phyloP scores from a whole-genome alignment of 305 asterid genomes.

The Solanum chacoense region DNA sequence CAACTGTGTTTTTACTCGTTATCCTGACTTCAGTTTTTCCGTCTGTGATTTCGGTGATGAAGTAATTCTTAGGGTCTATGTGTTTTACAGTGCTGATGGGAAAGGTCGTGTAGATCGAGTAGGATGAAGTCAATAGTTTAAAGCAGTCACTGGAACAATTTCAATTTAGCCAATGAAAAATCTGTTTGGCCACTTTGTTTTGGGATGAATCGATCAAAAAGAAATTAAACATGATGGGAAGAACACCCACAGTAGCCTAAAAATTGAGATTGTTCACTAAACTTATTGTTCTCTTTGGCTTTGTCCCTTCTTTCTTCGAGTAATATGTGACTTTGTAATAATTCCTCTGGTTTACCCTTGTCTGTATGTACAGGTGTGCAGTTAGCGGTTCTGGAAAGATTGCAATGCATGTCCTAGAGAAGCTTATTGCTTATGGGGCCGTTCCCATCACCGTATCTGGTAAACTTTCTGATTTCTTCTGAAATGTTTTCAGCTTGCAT shows the following conservation, averaged over 20 bases:
- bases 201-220: not conserved
- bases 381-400: constrained; percentile 99
- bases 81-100: not conserved
- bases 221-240: not conserved
- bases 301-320: not conserved
- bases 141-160: not conserved
- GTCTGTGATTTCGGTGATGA: not conserved
- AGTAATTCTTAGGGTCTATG: not conserved
- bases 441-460: constrained; percentile 92
- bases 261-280: not conserved
- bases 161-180: not conserved
- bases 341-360: constrained; percentile 4
- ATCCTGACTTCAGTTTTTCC: not conserved
- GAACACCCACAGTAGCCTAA: not conserved
- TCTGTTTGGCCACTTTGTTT: not conserved
- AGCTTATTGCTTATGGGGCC: constrained; percentile 89
- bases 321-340: not conserved
- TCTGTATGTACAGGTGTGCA: constrained; percentile 55
- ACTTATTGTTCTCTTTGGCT: not conserved
- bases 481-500: not conserved
- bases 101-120: not conserved
- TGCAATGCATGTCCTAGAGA: constrained; percentile 95
- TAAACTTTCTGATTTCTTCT: constrained; percentile 10
- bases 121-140: not conserved
- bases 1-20: not conserved